Percentiles rank a stretch among this genome's conserved stretches.
Evolutionary conservation across 176 grass and related monocot genomes (phyloP).

Genomic region (Echinochloa phyllopogon): DNA sequence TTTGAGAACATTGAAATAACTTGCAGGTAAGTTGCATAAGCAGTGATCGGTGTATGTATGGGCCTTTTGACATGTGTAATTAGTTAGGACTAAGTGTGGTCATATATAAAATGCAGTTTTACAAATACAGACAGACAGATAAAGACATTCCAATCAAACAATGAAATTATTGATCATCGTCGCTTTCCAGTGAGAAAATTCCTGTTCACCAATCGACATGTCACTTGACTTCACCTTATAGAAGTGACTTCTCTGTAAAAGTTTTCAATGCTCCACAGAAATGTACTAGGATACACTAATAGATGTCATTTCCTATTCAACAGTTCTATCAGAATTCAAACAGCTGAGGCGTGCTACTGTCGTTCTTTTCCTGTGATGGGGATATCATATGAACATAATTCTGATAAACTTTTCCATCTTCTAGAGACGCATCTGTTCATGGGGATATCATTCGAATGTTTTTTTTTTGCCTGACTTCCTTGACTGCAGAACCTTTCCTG

Average conservation of each 20-base stretch:
- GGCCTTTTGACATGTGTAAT: constrained; percentile 26
- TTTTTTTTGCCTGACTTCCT: background rate
- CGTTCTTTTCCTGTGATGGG: background rate
- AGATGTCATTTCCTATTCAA: constrained; percentile 9
- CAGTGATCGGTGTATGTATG: background rate
- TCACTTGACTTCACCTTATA: constrained; percentile 24
- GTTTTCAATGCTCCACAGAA: background rate
- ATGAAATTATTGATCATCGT: constrained; percentile 5
- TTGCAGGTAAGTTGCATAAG: constrained; percentile 7
- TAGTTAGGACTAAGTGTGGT: background rate
- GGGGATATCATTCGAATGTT: background rate
- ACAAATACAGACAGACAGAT: constrained; percentile 15
- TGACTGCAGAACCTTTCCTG: background rate
- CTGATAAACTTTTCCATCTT: background rate
- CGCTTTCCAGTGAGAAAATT: constrained; percentile 36
- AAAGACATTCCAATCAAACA: constrained; percentile 20
- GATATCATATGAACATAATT: background rate
- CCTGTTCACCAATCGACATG: background rate
- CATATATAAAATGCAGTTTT: constrained; percentile 15
- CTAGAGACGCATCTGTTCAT: constrained; percentile 20
- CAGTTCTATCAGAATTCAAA: constrained; percentile 10
- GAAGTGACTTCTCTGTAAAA: background rate
- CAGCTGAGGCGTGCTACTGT: background rate
- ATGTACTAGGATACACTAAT: constrained; percentile 14
- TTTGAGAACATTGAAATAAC: constrained; percentile 2